Evolutionary conservation across 805 yeast genomes (phyloP).

Genomic region (Nadsonia fulvescens): DNA sequence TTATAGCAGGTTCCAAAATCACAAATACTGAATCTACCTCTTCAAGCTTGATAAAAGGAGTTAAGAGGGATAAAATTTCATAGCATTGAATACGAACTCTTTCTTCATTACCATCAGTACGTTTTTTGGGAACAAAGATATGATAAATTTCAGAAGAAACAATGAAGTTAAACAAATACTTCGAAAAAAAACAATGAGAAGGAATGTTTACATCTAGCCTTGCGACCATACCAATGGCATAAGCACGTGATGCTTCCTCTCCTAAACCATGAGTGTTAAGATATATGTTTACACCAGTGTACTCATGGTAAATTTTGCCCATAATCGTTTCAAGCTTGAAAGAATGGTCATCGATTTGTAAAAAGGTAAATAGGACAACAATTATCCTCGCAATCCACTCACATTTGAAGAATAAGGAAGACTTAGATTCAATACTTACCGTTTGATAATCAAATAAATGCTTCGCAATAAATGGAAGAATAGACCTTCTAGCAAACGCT

Average conservation of each 20-base stretch:
- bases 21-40: not conserved
- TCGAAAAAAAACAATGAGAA: constrained; percentile 2
- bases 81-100: constrained; percentile 41
- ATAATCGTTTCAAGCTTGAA: constrained; percentile 44
- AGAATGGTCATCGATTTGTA: constrained; percentile 36
- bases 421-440: constrained; percentile 1
- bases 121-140: constrained; percentile 31
- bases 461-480: constrained; percentile 41
- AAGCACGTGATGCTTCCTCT: too few species aligned
- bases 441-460: constrained; percentile 19
- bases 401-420: constrained; percentile 6
- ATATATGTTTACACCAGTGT: constrained; percentile 25
- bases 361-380: constrained; percentile 26
- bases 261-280: constrained; percentile 32
- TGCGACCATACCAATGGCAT: constrained; percentile 27
- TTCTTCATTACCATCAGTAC: constrained; percentile 57
- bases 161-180: constrained; percentile 15
- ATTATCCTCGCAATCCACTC: constrained; percentile 38
- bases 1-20: constrained; percentile 22
- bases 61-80: constrained; percentile 27
- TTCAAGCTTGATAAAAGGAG: not conserved
- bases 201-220: constrained; percentile 2
- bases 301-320: constrained; percentile 27
- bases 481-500: constrained; percentile 41
- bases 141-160: constrained; percentile 22